Percentiles rank a stretch among this genome's conserved stretches.
Evolutionary conservation across 805 yeast genomes (phyloP).

Genomic region (Candida tammaniensis): DNA sequence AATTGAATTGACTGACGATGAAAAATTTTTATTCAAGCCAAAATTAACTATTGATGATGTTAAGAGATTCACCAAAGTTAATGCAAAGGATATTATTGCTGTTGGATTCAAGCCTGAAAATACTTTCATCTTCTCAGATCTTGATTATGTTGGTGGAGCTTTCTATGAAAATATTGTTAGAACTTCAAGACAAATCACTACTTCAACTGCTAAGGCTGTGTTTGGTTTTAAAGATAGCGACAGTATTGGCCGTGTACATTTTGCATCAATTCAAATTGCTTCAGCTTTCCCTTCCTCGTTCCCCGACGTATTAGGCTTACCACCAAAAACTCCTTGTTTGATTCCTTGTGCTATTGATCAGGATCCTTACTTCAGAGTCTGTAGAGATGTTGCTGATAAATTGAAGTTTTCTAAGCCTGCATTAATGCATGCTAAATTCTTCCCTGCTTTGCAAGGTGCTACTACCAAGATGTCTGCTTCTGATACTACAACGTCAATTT

Average conservation of each 20-base stretch:
- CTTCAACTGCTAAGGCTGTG: conserved; percentile 95
- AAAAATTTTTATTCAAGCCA: conserved; percentile 91
- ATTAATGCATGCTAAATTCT: conserved; percentile 88
- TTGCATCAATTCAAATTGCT: conserved; percentile 94
- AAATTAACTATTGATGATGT: conserved; percentile 87
- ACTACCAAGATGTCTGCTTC: conserved; percentile 96
- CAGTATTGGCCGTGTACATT: conserved; percentile 90
- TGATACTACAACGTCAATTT: conserved; percentile 85
- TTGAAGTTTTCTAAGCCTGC: conserved; percentile 89
- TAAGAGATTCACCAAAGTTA: conserved; percentile 71
- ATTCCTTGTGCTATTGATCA: conserved; percentile 99
- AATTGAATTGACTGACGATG: conserved; percentile 94
- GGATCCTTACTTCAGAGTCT: conserved; percentile 96
- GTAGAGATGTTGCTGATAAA: conserved; percentile 96
- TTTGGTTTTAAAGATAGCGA: conserved; percentile 95
- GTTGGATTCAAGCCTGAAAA: conserved; percentile 93
- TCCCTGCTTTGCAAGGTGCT: conserved; percentile 98
- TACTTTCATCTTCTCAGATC: conserved; percentile 92
- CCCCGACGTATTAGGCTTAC: conserved; percentile 86
- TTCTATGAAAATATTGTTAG: conserved; percentile 93
- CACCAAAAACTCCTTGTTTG: conserved; percentile 88
- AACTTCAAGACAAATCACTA: conserved; percentile 90
- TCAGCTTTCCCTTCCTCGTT: conserved; percentile 94
- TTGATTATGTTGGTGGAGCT: conserved; percentile 88
- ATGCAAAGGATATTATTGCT: conserved; percentile 89